These are phyloP conservation scores for Exophiala alcalophila DNA, from an alignment of 2,329 filamentous ascomycete species.

Conservation along the genomic window DNA sequence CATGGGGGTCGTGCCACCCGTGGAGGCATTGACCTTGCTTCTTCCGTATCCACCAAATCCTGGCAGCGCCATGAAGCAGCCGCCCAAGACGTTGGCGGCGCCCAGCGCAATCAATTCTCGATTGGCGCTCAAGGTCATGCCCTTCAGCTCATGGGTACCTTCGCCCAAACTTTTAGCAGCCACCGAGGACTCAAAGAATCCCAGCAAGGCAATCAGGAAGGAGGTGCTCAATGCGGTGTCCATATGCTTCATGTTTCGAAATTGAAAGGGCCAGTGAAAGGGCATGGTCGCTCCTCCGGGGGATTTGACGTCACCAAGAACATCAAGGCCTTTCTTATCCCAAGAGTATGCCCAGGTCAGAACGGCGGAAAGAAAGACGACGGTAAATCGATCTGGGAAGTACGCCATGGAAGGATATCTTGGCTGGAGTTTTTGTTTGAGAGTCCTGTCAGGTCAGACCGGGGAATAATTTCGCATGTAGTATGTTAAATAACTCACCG, in stretches of 20 bases:
- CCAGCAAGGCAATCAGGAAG: slow-evolving; percentile 88
- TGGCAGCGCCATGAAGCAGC: slow-evolving; percentile 87
- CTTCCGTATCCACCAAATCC: slow-evolving; percentile 94
- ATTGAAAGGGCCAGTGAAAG: slow-evolving; percentile 81
- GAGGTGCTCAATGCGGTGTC: slow-evolving; percentile 84
- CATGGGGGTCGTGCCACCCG: slow-evolving; percentile 89
- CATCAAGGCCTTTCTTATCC: slow-evolving; percentile 74
- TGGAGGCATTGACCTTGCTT: slow-evolving; percentile 91
- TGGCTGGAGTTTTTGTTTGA: slow-evolving; percentile 78
- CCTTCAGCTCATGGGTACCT: slow-evolving; percentile 65
- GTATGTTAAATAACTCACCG: slow-evolving; percentile 63
- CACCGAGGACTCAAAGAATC: slow-evolving; percentile 98
- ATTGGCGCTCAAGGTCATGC: slow-evolving; percentile 83
- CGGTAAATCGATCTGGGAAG: slow-evolving; percentile 83
- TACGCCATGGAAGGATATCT: slow-evolving; percentile 79
- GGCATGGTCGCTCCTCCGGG: slow-evolving; percentile 68
- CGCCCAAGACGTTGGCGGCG: slow-evolving; percentile 83
- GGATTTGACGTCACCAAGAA: slow-evolving; percentile 78
- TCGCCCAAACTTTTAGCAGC: slow-evolving; percentile 84
- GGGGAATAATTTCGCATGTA: slow-evolving; percentile 3
- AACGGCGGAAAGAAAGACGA: slow-evolving; percentile 80
- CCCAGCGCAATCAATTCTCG: slow-evolving; percentile 90
- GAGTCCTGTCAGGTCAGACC: slow-evolving; percentile 53
- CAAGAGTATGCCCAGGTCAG: slow-evolving; percentile 74
- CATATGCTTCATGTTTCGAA: slow-evolving; percentile 74